phyloP scores from a whole-genome alignment of 805 yeast genomes.

The Tetrapisispora pingtungensis region DNA sequence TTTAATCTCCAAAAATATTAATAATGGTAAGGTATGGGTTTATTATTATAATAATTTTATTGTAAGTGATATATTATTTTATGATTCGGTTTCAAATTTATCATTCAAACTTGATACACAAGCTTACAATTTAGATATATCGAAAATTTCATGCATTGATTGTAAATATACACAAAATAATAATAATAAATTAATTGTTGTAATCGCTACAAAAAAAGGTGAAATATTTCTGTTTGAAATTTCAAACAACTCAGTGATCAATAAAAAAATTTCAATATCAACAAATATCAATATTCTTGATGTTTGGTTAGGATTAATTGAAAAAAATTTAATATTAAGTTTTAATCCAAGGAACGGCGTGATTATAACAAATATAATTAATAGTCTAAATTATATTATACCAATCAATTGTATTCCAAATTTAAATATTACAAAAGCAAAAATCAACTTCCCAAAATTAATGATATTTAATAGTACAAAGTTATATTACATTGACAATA shows the following conservation, averaged over 20 bases:
- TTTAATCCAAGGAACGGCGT: neutral
- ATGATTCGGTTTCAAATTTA: neutral
- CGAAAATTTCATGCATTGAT: constrained; percentile 1
- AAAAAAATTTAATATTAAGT: neutral
- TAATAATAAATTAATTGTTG: neutral
- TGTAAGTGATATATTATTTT: neutral
- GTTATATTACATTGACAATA: constrained; percentile 5
- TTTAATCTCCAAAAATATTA: neutral
- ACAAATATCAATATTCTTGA: neutral
- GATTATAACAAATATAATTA: neutral
- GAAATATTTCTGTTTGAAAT: neutral
- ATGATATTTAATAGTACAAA: constrained; percentile 3
- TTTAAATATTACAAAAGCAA: neutral
- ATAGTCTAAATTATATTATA: neutral
- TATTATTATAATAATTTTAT: neutral
- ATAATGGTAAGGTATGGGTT: constrained; percentile 2
- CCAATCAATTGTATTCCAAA: neutral
- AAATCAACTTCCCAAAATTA: constrained; percentile 7
- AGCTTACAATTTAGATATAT: neutral
- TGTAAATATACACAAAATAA: neutral
- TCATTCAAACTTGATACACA: neutral
- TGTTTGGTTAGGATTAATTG: constrained; percentile 1
- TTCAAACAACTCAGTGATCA: neutral
- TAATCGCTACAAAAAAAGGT: neutral
- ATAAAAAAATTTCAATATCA: neutral